Evolutionary conservation across 495 filamentous ascomycete species (phyloP).

Genomic region (Patellaria atrata): DNA sequence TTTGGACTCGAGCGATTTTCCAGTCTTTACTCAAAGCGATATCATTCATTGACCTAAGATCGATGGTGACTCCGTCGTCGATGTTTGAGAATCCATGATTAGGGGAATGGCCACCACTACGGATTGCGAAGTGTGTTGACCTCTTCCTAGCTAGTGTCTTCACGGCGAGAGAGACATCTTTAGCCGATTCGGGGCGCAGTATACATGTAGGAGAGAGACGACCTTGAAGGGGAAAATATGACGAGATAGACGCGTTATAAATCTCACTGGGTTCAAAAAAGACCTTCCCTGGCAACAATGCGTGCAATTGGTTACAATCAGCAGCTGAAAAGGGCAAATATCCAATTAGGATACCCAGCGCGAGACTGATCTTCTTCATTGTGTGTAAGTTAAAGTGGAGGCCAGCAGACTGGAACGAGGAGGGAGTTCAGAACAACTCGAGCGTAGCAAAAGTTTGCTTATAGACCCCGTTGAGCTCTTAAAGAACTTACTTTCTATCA

Average conservation of each 20-base stretch:
- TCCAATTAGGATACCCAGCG: too few species aligned
- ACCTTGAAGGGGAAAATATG: conserved; percentile 4
- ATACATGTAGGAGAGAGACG: conserved; percentile 2
- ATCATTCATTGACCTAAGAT: conserved; percentile 15
- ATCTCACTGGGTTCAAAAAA: conserved; percentile 1
- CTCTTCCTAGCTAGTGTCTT: background rate
- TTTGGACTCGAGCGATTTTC: conserved; percentile 8
- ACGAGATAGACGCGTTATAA: conserved; percentile 8
- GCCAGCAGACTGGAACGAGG: too few species aligned
- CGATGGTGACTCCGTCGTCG: conserved; percentile 20
- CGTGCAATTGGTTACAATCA: too few species aligned
- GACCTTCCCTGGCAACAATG: conserved; percentile 1
- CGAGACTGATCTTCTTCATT: too few species aligned
- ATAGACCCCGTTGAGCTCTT: too few species aligned
- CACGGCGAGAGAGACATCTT: conserved; percentile 1
- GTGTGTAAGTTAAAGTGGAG: too few species aligned
- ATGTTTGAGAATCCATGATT: conserved; percentile 18
- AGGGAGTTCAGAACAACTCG: too few species aligned
- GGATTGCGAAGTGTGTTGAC: conserved; percentile 16
- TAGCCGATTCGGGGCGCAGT: background rate
- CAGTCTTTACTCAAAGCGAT: conserved; percentile 12
- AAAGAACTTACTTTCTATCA: too few species aligned
- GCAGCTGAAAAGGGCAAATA: too few species aligned
- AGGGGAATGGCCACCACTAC: conserved; percentile 23
- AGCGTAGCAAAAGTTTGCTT: too few species aligned